Percentiles rank a stretch among this genome's conserved stretches.
Evolutionary conservation across 192 early-diverging fungal species (phyloP).

Genomic region (Coemansia aciculifera): DNA sequence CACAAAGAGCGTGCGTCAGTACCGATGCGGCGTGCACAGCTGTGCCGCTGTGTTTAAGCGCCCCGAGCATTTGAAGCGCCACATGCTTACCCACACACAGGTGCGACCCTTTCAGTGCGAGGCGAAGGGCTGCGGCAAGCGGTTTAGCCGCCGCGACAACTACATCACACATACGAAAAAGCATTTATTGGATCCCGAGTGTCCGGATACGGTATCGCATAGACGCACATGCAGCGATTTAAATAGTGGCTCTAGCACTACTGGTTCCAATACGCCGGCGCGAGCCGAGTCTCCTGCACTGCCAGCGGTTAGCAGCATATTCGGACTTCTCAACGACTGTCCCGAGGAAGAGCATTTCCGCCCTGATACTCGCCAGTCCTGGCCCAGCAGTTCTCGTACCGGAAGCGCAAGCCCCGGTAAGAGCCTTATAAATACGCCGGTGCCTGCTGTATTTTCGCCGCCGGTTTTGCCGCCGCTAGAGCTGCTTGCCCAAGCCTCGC

Average conservation of each 20-base stretch:
- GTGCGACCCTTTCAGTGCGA: constrained; percentile 82
- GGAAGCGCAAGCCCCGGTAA: not conserved
- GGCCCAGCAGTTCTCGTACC: not conserved
- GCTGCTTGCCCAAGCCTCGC: constrained; percentile 39
- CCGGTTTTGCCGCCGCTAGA: constrained; percentile 26
- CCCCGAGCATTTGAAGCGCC: constrained; percentile 82
- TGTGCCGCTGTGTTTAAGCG: constrained; percentile 76
- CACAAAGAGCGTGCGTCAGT: constrained; percentile 45
- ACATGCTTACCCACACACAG: constrained; percentile 85
- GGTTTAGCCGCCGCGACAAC: constrained; percentile 85
- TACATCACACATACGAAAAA: constrained; percentile 48
- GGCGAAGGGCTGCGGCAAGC: constrained; percentile 68
- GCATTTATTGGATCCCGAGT: constrained; percentile 16
- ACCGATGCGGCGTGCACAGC: constrained; percentile 60
- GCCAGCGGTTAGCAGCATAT: constrained; percentile 29
- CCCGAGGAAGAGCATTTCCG: not conserved
- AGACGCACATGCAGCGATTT: constrained; percentile 5
- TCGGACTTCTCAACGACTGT: constrained; percentile 25
- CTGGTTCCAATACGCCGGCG: not conserved
- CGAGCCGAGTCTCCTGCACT: not conserved
- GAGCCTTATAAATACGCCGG: not conserved
- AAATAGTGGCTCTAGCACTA: constrained; percentile 7
- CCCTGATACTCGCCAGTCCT: not conserved
- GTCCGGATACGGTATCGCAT: not conserved
- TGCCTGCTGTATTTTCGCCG: not conserved